Base-by-base conservation (phyloP, 163 green algal species). In the Trebouxiophyceae sp. region DNA sequence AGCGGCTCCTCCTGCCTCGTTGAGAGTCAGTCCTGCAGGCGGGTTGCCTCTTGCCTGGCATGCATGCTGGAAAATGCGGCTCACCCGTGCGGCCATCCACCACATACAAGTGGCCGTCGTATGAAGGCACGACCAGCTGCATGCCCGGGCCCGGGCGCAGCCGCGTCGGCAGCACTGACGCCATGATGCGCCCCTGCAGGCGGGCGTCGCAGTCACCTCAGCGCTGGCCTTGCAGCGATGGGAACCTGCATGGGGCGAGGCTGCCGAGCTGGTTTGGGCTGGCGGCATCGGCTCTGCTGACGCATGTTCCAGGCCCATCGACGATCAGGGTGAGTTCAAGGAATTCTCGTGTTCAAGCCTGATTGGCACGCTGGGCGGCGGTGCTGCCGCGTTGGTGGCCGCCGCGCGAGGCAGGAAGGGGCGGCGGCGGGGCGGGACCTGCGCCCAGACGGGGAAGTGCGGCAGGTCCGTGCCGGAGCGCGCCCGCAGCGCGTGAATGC, bases 71-170 rank as follows among this genome's bases (percentile, higher is more conserved):
- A 57, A 33, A 30, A 64, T 28, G 26, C 23, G 34, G 32, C 58
- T 19, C 31, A 77, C 74, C 82, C 33, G 70, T 84, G 34, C 75
- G 68, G 30, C 85, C 88, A 69, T 97, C 87, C 3, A 99, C 78
- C 24, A 91, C 57, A 69, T 97, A 97, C 23, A 99, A 63, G 79
- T 84, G 90, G 45, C 91, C 92, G 67, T 99, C 93, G 63, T 93
- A 94, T 0, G 88, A 89, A n/a, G 77, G 76, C 2, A 95, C 81
- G 19, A 95, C 70, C 1, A 96, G 59, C 50, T 95, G 89, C 67
- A 71, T 54, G 19, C 45, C 65, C 54, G 91, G 86, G 23, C 50
- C 63, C 3, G 68, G 31, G 46, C 46, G 45, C 47, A 86, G 61
- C 39, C 70, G 77, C 6, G 71, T 80, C 3, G 77, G 45, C 29